Conservation (phyloP, 495 filamentous ascomycete species). For the Penicillium angulare region DNA sequence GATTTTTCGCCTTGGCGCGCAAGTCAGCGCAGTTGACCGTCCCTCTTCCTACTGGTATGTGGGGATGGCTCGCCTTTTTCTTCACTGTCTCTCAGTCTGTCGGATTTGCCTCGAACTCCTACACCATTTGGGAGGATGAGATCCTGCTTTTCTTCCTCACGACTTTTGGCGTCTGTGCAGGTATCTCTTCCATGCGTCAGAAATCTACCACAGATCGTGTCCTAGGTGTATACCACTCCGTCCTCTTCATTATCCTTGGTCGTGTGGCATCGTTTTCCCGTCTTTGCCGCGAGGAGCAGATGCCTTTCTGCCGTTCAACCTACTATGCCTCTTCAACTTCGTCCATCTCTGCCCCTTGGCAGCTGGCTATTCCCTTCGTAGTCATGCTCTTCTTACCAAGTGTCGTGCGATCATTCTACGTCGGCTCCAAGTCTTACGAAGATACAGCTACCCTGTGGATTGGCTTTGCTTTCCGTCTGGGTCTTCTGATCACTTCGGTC, state of each 20-base stretch:
- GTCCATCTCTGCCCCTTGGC: conserved; percentile 91
- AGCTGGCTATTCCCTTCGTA: conserved; percentile 74
- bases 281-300: conserved; percentile 95
- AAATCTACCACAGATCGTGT: conserved; percentile 59
- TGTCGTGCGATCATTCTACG: conserved; percentile 76
- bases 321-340: conserved; percentile 92
- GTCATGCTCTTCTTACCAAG: conserved; percentile 71
- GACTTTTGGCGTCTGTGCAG: conserved; percentile 74
- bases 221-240: conserved; percentile 77
- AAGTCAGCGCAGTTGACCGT: conserved; percentile 45
- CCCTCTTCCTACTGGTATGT: conserved; percentile 75
- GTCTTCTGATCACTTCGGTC: conserved; percentile 70
- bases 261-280: conserved; percentile 84
- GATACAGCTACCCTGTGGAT: conserved; percentile 82
- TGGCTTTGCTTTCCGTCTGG: conserved; percentile 71
- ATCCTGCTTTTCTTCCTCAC: conserved; percentile 89
- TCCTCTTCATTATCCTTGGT: conserved; percentile 78
- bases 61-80: conserved; percentile 80
- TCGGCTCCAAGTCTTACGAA: conserved; percentile 75
- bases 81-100: conserved; percentile 80
- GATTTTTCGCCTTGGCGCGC: conserved; percentile 53
- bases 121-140: conserved; percentile 98
- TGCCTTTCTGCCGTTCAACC: conserved; percentile 92
- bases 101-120: conserved; percentile 96
- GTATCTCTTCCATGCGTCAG: conserved; percentile 72